A percentile compares a stretch with the other conserved stretches of the same genome.
These are phyloP conservation scores for Suillus weaverae DNA, from an alignment of 768 basidiomycete genomes.

Conservation along the genomic window DNA sequence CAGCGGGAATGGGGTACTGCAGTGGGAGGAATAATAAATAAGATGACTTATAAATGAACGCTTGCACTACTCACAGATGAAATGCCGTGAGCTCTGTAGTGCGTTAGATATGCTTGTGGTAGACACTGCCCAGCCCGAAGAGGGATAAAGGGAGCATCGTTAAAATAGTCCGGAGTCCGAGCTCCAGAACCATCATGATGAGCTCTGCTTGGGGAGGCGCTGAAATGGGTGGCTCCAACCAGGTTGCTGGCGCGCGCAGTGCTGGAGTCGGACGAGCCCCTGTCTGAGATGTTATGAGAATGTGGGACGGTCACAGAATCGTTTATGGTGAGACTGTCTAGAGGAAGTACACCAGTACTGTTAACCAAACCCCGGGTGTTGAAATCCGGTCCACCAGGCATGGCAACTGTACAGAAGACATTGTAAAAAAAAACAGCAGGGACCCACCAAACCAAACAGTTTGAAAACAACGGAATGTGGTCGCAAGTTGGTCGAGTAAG, in stretches of 20 bases:
- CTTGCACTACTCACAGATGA: constrained; percentile 15
- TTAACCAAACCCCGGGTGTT: constrained; percentile 16
- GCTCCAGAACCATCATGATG: constrained; percentile 10
- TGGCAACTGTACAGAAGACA: constrained; percentile 25
- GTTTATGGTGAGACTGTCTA: constrained; percentile 16
- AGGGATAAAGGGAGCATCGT: constrained; percentile 32
- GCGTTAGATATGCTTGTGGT: constrained; percentile 12
- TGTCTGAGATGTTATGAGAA: constrained; percentile 18
- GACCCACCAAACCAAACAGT: constrained; percentile 37
- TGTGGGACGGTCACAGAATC: constrained; percentile 13
- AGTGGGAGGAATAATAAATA: constrained; percentile 9
- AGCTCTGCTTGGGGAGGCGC: constrained; percentile 16
- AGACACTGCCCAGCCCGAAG: constrained; percentile 23
- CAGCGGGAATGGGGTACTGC: constrained; percentile 26
- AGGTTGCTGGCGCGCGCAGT: constrained; percentile 13
- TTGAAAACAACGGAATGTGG: constrained; percentile 23
- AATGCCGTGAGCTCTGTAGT: constrained; percentile 12
- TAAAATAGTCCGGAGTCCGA: constrained; percentile 22
- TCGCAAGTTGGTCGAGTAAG: too few relatives aligned
- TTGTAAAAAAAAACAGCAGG: constrained; percentile 25
- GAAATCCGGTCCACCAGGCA: constrained; percentile 24
- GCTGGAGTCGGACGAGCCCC: constrained; percentile 23
- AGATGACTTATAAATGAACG: neutral
- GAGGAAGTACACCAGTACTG: constrained; percentile 7
- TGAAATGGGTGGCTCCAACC: constrained; percentile 18